Evolutionary conservation across 345 rosid genomes (phyloP).

Genomic region (Lepidium aucheri): DNA sequence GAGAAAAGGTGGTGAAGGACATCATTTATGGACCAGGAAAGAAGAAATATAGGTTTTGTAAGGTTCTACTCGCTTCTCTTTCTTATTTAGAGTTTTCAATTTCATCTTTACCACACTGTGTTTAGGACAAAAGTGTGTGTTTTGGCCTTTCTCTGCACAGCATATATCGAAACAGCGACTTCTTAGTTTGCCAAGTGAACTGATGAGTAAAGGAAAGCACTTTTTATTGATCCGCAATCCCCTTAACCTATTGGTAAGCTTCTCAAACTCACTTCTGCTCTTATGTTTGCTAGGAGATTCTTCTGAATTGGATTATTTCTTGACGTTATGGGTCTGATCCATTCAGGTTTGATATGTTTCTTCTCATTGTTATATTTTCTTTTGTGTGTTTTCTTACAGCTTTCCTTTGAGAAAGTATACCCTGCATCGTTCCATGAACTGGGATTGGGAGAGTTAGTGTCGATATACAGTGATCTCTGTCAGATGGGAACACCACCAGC

Average conservation of each 20-base stretch:
- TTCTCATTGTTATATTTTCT: conserved; percentile 5
- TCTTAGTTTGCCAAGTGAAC: conserved; percentile 53
- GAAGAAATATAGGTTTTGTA: conserved; percentile 70
- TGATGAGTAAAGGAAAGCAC: conserved; percentile 77
- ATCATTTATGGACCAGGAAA: conserved; percentile 56
- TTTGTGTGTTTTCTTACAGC: conserved; percentile 28
- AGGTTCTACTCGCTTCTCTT: conserved; percentile 39
- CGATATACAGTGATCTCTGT: conserved; percentile 64
- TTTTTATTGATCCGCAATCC: conserved; percentile 71
- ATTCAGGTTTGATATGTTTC: neutral
- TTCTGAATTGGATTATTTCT: neutral
- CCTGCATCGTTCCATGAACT: conserved; percentile 62
- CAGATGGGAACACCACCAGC: conserved; percentile 65
- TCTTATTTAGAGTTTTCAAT: neutral
- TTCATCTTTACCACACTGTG: neutral
- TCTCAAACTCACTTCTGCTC: neutral
- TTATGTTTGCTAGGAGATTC: neutral
- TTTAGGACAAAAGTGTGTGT: neutral
- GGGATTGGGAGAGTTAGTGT: conserved; percentile 63
- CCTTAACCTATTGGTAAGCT: conserved; percentile 54
- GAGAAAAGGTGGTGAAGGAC: conserved; percentile 58
- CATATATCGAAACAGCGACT: conserved; percentile 61
- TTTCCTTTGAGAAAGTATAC: conserved; percentile 58
- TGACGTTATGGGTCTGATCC: neutral
- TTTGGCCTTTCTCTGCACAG: conserved; percentile 26